These are phyloP conservation scores for Vachellia pachyceras DNA, from an alignment of 306 rosid species.

Conservation along the genomic window DNA sequence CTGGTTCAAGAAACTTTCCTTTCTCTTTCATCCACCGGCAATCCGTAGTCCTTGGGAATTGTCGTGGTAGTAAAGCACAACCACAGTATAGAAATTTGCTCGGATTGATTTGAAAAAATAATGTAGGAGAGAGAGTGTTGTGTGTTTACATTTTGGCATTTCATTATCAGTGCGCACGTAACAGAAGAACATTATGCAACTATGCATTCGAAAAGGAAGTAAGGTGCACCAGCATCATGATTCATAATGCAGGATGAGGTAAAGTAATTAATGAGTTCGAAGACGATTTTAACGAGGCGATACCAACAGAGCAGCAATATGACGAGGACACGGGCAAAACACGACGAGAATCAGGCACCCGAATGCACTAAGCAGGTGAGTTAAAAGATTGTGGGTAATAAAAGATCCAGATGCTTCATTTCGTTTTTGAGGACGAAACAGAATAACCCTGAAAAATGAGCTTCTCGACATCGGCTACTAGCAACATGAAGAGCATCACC, in stretches of 20 bases:
- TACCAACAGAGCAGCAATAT: conserved; percentile 4
- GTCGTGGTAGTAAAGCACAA: background rate
- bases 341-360: conserved; percentile 13
- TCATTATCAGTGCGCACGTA: conserved; percentile 16
- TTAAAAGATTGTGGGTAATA: background rate
- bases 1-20: background rate
- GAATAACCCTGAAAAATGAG: conserved; percentile 39
- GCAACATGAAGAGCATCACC: conserved; percentile 50
- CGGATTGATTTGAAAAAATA: background rate
- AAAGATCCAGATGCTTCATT: conserved; percentile 3
- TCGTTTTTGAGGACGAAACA: conserved; percentile 14
- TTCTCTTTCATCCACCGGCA: background rate
- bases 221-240: background rate
- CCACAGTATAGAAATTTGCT: conserved; percentile 1
- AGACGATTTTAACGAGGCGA: conserved; percentile 28
- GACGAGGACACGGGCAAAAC: conserved; percentile 38
- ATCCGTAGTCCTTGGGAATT: conserved; percentile 5
- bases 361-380: background rate
- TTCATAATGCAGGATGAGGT: conserved; percentile 6
- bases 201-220: background rate
- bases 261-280: background rate
- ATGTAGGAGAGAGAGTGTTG: background rate
- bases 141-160: background rate
- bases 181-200: background rate
- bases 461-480: conserved; percentile 60